Evolutionary conservation across 108 stramenopile species (phyloP).

Genomic region (Skeletonema marinoi): DNA sequence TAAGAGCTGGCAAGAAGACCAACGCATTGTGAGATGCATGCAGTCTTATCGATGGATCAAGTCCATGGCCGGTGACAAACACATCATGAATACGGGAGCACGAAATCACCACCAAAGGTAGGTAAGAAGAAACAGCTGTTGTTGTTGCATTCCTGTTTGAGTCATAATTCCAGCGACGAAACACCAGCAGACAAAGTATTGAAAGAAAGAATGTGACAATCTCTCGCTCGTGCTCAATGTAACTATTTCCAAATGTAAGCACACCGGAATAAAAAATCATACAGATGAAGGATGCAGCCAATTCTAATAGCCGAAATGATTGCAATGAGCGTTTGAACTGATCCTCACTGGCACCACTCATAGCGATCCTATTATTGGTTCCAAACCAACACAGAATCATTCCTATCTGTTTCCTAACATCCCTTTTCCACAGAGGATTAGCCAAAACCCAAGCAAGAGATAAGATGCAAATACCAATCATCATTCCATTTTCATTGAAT

Average conservation of each 20-base stretch:
- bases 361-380: background rate
- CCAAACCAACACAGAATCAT: conserved; percentile 5
- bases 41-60: conserved; percentile 78
- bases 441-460: conserved; percentile 46
- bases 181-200: conserved; percentile 51
- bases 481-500: conserved; percentile 83
- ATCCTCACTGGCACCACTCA: background rate
- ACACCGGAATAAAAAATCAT: conserved; percentile 69
- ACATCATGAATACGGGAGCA: conserved; percentile 60
- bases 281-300: conserved; percentile 40
- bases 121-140: background rate
- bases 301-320: conserved; percentile 42
- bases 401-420: conserved; percentile 24
- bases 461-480: conserved; percentile 59
- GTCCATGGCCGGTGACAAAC: conserved; percentile 74
- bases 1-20: conserved; percentile 61
- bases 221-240: conserved; percentile 66
- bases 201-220: conserved; percentile 70
- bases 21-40: conserved; percentile 67
- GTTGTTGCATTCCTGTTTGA: background rate
- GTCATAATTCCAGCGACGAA: conserved; percentile 36
- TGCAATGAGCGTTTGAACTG: background rate
- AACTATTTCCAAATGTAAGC: conserved; percentile 82
- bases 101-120: conserved; percentile 53
- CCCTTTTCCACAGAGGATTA: conserved; percentile 28